Evolutionary conservation across 345 rosid genomes (phyloP).

Genomic region (Orychophragmus violaceus): DNA sequence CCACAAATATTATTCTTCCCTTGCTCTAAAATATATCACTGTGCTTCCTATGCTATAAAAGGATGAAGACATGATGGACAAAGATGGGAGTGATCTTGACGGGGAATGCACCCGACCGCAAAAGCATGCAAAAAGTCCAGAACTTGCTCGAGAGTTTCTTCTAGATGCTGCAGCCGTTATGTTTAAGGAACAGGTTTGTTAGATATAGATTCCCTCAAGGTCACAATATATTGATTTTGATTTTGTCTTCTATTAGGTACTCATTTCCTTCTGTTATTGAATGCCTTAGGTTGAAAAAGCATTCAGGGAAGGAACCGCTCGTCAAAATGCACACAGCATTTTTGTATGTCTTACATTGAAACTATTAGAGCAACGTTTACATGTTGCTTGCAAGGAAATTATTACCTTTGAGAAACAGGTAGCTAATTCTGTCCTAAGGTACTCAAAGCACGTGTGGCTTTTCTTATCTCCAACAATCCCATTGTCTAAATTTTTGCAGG

Average conservation of each 20-base stretch:
- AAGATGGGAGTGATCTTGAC: slow-evolving; percentile 90
- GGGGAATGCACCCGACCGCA: slow-evolving; percentile 98
- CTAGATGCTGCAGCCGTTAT: slow-evolving; percentile 94
- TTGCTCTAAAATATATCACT: not conserved
- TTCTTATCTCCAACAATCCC: too few relatives aligned
- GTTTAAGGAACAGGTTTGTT: slow-evolving; percentile 87
- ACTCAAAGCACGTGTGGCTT: too few relatives aligned
- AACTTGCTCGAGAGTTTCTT: slow-evolving; percentile 99
- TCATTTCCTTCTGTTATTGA: slow-evolving; percentile 9
- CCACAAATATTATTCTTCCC: too few relatives aligned
- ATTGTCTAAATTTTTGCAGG: slow-evolving; percentile 37
- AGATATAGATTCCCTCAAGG: not conserved
- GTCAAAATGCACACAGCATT: slow-evolving; percentile 95
- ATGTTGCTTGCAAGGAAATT: slow-evolving; percentile 97
- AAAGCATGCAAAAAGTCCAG: slow-evolving; percentile 99
- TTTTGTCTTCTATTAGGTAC: too few relatives aligned
- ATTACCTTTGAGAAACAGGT: slow-evolving; percentile 93
- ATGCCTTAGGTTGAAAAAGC: slow-evolving; percentile 92
- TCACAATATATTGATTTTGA: not conserved
- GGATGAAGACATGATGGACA: slow-evolving; percentile 98
- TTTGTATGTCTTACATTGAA: slow-evolving; percentile 85
- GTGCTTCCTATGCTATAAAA: slow-evolving; percentile 30
- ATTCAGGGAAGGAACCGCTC: slow-evolving; percentile 96
- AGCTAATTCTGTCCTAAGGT: too few relatives aligned
- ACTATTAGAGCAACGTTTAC: slow-evolving; percentile 82